Conservation (phyloP, 1,284 basidiomycete genomes). For the Tylopilus sp. region DNA sequence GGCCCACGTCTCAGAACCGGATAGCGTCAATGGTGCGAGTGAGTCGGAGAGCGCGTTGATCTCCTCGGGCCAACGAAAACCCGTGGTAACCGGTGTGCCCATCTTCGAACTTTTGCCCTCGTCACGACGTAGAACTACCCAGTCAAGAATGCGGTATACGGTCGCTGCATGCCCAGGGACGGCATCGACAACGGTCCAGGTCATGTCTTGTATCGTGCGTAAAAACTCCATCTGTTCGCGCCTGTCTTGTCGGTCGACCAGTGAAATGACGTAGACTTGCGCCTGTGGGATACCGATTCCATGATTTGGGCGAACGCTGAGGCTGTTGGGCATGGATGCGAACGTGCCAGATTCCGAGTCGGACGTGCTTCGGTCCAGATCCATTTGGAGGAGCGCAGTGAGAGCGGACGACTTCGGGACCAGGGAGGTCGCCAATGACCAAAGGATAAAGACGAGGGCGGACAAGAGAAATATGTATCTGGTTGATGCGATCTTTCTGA, state of each 20-base stretch:
- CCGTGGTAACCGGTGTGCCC: background rate
- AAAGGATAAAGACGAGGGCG: conserved; percentile 36
- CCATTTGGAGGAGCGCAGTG: conserved; percentile 22
- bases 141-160: conserved; percentile 53
- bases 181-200: conserved; percentile 68
- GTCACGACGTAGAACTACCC: conserved; percentile 51
- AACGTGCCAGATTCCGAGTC: no score
- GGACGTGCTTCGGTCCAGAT: conserved; percentile 13
- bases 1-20: conserved; percentile 50
- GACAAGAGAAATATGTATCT: conserved; percentile 39
- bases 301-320: conserved; percentile 4
- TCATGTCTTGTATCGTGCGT: conserved; percentile 42
- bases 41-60: conserved; percentile 47
- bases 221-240: conserved; percentile 38
- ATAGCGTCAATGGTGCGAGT: conserved; percentile 37
- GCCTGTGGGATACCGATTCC: conserved; percentile 28
- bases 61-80: conserved; percentile 63
- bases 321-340: conserved; percentile 45
- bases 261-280: conserved; percentile 68
- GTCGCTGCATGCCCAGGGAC: conserved; percentile 48
- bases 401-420: conserved; percentile 25
- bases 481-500: conserved; percentile 26
- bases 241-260: conserved; percentile 32
- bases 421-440: conserved; percentile 28
- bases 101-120: conserved; percentile 9